These are phyloP conservation scores for Melastoma candidum DNA, from an alignment of 441 rosid species.

Conservation along the genomic window DNA sequence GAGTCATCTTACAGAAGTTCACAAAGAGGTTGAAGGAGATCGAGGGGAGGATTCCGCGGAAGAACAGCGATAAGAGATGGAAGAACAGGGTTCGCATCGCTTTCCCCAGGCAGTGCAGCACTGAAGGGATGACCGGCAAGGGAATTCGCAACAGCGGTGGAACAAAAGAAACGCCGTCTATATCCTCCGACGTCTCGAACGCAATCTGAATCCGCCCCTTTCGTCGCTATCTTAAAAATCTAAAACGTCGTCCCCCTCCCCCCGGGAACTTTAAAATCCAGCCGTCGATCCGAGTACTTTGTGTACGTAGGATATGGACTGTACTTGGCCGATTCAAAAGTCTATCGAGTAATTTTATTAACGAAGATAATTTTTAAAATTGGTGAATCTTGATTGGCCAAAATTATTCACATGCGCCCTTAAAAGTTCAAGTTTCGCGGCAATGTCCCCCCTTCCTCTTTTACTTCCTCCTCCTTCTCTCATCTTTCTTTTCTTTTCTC, in stretches of 20 bases:
- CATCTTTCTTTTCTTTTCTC: no score
- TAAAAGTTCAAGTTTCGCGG: slow-evolving; percentile 98
- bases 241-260: no score
- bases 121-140: slow-evolving; percentile 13
- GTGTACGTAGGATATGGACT: slow-evolving; percentile 4
- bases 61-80: slow-evolving; percentile 46
- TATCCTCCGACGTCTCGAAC: no score
- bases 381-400: no score
- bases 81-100: slow-evolving; percentile 70
- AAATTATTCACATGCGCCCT: slow-evolving; percentile 13
- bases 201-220: no score
- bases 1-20: slow-evolving; percentile 16
- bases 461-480: no score
- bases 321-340: no score
- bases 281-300: slow-evolving; percentile 1
- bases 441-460: slow-evolving; percentile 23
- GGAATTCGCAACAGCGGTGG: no score
- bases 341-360: no score
- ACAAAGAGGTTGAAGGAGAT: slow-evolving; percentile 42
- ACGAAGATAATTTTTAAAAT: no score
- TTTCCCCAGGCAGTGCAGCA: slow-evolving; percentile 35
- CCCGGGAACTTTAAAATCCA: neutral
- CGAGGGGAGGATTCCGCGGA: slow-evolving; percentile 36
- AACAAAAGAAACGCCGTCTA: no score
- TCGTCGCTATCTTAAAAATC: no score